Base-by-base conservation (phyloP, 352 stramenopile species). In the Phytophthora capsici region DNA sequence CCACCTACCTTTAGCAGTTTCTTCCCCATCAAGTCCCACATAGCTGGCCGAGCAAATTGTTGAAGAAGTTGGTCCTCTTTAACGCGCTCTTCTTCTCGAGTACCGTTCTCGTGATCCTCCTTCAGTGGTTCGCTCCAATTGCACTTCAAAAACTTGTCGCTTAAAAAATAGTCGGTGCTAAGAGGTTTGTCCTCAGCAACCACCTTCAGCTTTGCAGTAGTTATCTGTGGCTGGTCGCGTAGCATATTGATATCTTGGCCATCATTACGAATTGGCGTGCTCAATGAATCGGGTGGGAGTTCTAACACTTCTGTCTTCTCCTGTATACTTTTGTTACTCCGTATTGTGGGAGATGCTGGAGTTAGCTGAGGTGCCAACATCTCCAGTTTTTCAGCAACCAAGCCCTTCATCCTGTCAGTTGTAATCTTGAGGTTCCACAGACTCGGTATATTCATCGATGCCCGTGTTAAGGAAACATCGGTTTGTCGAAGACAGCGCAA, bases 11-110 rank as follows among this genome's bases (percentile, higher is more conserved):
- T 69, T 26, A 85, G 44, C 20, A 85, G 41, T 34, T 80, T 85
- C 41, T 85, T 85, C 7, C 71, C 64, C 37, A 69, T 71, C 23
- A 85, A 71, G 32, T 82, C 74, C 77, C 77, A 85, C 20, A 85
- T 28, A 13, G 73, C 71, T 41, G 77, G 74, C 20, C 77, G 69
- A 47, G 77, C 65, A 37, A 81, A 40, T 13, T 74, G 67, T 17
- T 80, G 57, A 38, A 83, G 63, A 36, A 74, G 28, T 23, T 64
- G 48, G 19, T 65, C 34, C 20, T 64, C 49, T 7, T 51, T 70
- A n/a, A 32, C 45, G 38, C 25, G 9, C 10, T 56, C 30, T 44
- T 12, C 38, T 19, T 22, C 10, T 52, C 2, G 25, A 6, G 17
- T 17, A 34, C 20, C 38, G 17, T 10, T 3, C 1, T n/a, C 7